Percentiles rank a stretch among this genome's conserved stretches.
These are phyloP conservation scores for Nitzschia inconspicua DNA, from an alignment of 108 stramenopile genomes.

Conservation along the genomic window DNA sequence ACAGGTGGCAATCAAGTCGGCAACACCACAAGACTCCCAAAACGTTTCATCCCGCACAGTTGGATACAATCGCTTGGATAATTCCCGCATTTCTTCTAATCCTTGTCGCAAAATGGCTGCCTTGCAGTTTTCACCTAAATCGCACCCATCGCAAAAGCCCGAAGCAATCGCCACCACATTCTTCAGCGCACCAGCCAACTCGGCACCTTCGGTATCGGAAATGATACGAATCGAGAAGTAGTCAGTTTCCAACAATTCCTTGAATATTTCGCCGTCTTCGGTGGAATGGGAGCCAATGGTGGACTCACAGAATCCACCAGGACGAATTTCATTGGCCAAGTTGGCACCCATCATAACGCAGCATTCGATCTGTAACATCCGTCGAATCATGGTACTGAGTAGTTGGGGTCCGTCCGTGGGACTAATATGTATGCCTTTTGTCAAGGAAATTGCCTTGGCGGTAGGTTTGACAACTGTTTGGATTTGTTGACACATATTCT, in stretches of 20 bases:
- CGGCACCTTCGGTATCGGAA: constrained; percentile 38
- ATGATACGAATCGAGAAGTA: constrained; percentile 39
- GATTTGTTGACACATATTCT: too few relatives aligned
- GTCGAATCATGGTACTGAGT: constrained; percentile 24
- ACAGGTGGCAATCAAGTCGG: constrained; percentile 69
- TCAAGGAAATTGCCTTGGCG: too few relatives aligned
- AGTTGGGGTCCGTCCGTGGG: constrained; percentile 73
- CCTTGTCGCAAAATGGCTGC: constrained; percentile 61
- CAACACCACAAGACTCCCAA: constrained; percentile 57
- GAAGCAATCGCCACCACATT: constrained; percentile 62
- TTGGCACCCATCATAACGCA: constrained; percentile 72
- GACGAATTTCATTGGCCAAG: constrained; percentile 53
- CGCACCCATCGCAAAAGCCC: constrained; percentile 60
- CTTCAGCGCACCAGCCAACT: constrained; percentile 69
- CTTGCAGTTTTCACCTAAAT: constrained; percentile 54
- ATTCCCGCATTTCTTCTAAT: constrained; percentile 45
- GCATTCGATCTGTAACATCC: constrained; percentile 32
- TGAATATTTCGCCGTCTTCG: not conserved
- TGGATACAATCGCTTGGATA: constrained; percentile 31
- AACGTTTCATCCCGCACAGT: constrained; percentile 38
- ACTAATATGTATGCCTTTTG: too few relatives aligned
- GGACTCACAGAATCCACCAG: constrained; percentile 54
- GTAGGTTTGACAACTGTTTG: too few relatives aligned
- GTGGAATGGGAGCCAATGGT: constrained; percentile 39
- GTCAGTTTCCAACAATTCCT: constrained; percentile 23